Conservation (phyloP, 2,329 filamentous ascomycete genomes). For the Trichoderma sp. region DNA sequence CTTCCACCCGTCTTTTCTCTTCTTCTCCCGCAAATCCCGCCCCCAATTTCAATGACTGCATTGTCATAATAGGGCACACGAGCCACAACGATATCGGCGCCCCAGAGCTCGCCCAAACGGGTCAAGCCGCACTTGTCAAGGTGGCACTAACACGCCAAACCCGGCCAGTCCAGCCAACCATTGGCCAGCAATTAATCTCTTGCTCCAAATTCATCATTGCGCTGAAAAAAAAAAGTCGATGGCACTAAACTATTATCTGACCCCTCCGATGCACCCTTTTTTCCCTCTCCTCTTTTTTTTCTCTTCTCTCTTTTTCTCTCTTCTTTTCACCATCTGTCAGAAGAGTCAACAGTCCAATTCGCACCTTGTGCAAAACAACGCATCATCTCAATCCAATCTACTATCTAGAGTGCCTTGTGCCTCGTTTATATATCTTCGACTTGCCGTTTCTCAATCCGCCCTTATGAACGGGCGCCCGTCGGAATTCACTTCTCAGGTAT, state of each 20-base stretch:
- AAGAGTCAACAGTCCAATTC: slow-evolving; percentile 12
- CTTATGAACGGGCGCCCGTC: slow-evolving; percentile 85
- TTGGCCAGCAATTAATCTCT: slow-evolving; percentile 5
- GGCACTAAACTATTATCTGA: slow-evolving; percentile 4
- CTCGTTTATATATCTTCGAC: slow-evolving; percentile 19
- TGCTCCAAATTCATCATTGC: background rate
- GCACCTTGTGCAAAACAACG: background rate
- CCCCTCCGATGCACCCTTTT: slow-evolving; percentile 17
- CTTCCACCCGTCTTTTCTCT: background rate
- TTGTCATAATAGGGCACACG: slow-evolving; percentile 9
- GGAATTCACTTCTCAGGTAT: slow-evolving; percentile 84
- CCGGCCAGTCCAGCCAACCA: background rate
- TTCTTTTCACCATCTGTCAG: slow-evolving; percentile 14
- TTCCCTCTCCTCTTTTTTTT: slow-evolving; percentile 19
- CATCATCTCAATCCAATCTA: background rate
- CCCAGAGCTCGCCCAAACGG: slow-evolving; percentile 10
- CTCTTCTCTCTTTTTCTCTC: background rate
- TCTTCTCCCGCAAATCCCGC: background rate
- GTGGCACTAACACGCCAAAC: background rate
- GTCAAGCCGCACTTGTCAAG: background rate
- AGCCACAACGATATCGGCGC: slow-evolving; percentile 18
- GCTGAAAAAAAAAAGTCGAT: background rate
- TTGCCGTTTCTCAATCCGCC: slow-evolving; percentile 50
- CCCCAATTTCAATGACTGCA: background rate
- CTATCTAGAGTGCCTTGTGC: slow-evolving; percentile 22